Evolutionary conservation across 2,329 filamentous ascomycete genomes (phyloP), one percentile per base, ranked within the genome.

Genomic region (Neophaeococcomyces mojaviensis): DNA sequence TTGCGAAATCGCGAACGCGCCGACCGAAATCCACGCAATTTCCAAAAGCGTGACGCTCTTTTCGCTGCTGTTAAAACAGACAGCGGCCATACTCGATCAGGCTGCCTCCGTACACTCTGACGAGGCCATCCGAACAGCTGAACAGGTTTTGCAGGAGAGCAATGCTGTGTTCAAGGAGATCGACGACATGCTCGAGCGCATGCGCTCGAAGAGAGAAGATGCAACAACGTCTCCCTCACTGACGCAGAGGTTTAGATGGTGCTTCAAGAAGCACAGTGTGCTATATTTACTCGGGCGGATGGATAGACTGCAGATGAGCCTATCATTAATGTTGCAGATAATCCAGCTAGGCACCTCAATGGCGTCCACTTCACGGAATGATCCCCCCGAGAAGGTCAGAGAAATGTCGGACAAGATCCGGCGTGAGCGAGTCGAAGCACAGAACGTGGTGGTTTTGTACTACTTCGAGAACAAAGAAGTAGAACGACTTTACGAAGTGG

Each of bases 371-470:
- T 51, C 49, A 2, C 55, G 48, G 30, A 57, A 50, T 51, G 55
- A 52, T 39, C 51, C 44, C n/a, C 51, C 43, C 19, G 50, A 51
- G 39, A 46, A 52, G 22, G 53, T 52, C 45, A 26, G 49, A 16
- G n/a, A 50, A 41, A 51, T 59, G 36, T 59, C 63, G 2, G 62
- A 66, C 39, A 48, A 55, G 12, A 59, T 67, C 45, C 59, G 59
- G 8, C 64, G 68, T 53, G 66, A 68, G 44, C 63, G 66, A 44
- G 63, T 61, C 2, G 67, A 68, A 45, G 60, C 60, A 3, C 66
- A 69, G 48, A 69, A 67, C 41, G 65, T 67, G 57, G 57, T 69
- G n/a, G 63, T 69, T 33, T 59, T 67, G n/a, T 59, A 65, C 33
- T 66, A 68, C 48, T 68, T 64, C 62, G 62, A 66, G 5, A 54